Conservation (phyloP, 1,139 yeast species). For the Pichia sp. region DNA sequence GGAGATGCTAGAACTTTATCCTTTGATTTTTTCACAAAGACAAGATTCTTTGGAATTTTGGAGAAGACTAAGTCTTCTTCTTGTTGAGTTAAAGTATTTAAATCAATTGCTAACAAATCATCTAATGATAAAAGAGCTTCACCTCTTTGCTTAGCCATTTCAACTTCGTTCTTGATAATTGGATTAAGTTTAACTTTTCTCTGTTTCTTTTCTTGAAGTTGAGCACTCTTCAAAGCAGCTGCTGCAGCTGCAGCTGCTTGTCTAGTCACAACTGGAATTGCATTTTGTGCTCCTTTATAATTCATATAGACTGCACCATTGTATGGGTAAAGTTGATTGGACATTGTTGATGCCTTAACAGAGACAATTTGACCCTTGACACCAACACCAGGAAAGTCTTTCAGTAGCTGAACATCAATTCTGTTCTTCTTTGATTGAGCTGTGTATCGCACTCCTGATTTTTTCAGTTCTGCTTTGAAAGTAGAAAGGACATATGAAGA, state of each 20-base stretch:
- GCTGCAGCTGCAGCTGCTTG: slow-evolving; percentile 12
- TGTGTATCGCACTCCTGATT: slow-evolving; percentile 26
- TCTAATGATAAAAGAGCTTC: slow-evolving; percentile 21
- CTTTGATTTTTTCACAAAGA: slow-evolving; percentile 20
- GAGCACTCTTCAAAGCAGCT: slow-evolving; percentile 17
- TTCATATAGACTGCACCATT: slow-evolving; percentile 54
- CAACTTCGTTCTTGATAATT: slow-evolving; percentile 12
- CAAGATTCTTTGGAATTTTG: slow-evolving; percentile 24
- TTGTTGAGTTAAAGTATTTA: slow-evolving; percentile 18
- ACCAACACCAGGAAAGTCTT: slow-evolving; percentile 59
- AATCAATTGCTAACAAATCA: slow-evolving; percentile 23
- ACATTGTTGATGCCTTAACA: slow-evolving; percentile 81
- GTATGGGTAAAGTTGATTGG: slow-evolving; percentile 62
- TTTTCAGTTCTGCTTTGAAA: slow-evolving; percentile 15
- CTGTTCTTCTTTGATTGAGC: slow-evolving; percentile 35
- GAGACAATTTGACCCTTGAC: slow-evolving; percentile 62
- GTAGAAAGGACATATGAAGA: slow-evolving; percentile 14
- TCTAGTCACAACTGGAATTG: slow-evolving; percentile 52
- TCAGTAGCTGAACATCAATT: slow-evolving; percentile 64
- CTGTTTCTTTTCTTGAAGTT: slow-evolving; percentile 7
- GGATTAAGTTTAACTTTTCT: slow-evolving; percentile 13
- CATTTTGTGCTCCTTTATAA: slow-evolving; percentile 42
- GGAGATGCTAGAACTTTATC: slow-evolving; percentile 17
- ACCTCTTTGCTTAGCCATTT: slow-evolving; percentile 1
- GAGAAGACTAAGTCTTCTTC: slow-evolving; percentile 18